These are phyloP conservation scores for Paxillus rubicundulus DNA, from an alignment of 768 basidiomycete genomes.

Conservation along the genomic window DNA sequence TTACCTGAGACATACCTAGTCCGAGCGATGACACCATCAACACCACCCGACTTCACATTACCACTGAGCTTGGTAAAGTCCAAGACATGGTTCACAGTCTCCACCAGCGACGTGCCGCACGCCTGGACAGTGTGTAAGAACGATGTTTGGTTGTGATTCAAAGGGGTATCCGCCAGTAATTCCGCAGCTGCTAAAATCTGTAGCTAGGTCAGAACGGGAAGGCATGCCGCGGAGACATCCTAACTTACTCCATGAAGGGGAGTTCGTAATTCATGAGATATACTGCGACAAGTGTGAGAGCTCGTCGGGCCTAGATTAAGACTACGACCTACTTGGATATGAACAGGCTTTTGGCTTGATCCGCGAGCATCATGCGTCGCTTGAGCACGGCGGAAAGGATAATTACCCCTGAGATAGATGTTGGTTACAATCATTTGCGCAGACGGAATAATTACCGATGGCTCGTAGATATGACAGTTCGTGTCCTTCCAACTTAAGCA, in stretches of 20 bases:
- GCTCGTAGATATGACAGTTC: conserved; percentile 90
- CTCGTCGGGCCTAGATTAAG: background rate
- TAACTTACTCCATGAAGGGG: conserved; percentile 80
- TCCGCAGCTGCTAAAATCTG: conserved; percentile 91
- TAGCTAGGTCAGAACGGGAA: background rate
- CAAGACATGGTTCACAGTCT: conserved; percentile 95
- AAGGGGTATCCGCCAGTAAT: conserved; percentile 77
- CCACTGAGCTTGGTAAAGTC: conserved; percentile 96
- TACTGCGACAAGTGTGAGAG: conserved; percentile 44
- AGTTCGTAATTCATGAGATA: conserved; percentile 88
- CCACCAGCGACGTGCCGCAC: conserved; percentile 92
- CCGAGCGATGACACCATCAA: conserved; percentile 70
- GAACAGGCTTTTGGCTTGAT: conserved; percentile 90
- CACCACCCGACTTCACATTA: conserved; percentile 73
- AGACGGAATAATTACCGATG: conserved; percentile 51
- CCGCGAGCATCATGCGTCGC: conserved; percentile 88
- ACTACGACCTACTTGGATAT: conserved; percentile 72
- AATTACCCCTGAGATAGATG: conserved; percentile 61
- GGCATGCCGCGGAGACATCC: background rate
- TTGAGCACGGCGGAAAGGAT: conserved; percentile 92
- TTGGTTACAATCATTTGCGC: background rate
- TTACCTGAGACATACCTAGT: conserved; percentile 47
- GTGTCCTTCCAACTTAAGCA: conserved; percentile 72
- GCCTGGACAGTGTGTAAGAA: conserved; percentile 93
- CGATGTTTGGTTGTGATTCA: conserved; percentile 78